phyloP scores from a whole-genome alignment of 2,329 filamentous ascomycete genomes.

The Penicillium palitans region DNA sequence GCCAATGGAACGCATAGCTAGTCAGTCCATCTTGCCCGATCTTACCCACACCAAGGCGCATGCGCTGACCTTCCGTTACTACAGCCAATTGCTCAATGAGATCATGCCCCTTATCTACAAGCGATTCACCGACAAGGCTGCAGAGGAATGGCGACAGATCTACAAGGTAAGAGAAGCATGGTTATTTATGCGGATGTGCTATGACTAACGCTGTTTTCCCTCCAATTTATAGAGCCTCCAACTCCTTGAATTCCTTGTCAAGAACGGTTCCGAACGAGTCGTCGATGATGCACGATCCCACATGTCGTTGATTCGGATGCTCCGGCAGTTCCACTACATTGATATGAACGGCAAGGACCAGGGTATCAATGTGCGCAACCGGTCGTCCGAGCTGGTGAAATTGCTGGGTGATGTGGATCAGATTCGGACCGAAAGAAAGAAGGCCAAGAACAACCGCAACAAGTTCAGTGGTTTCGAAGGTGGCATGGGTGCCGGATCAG shows the following conservation, averaged over 20 bases:
- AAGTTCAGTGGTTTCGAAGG: constrained; percentile 96
- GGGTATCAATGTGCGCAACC: constrained; percentile 94
- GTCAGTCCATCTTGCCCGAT: constrained; percentile 56
- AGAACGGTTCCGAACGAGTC: constrained; percentile 95
- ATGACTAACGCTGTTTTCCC: not conserved
- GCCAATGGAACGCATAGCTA: constrained; percentile 98
- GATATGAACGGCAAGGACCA: constrained; percentile 96
- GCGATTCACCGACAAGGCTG: constrained; percentile 95
- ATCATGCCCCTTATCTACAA: constrained; percentile 99
- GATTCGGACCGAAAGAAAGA: constrained; percentile 69
- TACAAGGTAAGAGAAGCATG: constrained; percentile 69
- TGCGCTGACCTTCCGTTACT: constrained; percentile 7
- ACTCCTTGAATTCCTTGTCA: constrained; percentile 93
- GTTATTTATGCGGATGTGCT: not conserved
- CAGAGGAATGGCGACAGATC: constrained; percentile 98
- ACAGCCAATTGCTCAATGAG: constrained; percentile 91
- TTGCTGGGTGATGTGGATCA: constrained; percentile 72
- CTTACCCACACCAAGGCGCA: constrained; percentile 11
- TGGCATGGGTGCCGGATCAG: constrained; percentile 62
- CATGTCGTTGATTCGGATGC: constrained; percentile 94
- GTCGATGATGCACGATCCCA: constrained; percentile 96
- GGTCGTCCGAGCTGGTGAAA: constrained; percentile 92
- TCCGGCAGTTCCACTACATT: constrained; percentile 97
- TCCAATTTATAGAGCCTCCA: constrained; percentile 63
- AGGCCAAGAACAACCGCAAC: constrained; percentile 83